These are phyloP conservation scores for Hibiscus trionum DNA, from an alignment of 345 rosid genomes.

Conservation along the genomic window DNA sequence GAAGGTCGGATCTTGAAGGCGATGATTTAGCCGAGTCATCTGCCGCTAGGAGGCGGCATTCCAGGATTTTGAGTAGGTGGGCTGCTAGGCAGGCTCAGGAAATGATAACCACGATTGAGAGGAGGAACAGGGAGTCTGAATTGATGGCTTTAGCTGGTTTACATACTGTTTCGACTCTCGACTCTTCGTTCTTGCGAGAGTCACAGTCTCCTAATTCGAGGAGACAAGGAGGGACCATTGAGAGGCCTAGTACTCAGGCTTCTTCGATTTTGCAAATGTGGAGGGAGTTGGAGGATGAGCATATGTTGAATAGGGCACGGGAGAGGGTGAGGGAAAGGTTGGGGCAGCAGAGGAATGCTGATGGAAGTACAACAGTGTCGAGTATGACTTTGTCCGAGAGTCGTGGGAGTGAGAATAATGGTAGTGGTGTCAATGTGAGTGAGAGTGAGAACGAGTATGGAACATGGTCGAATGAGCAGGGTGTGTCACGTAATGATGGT, in stretches of 20 bases:
- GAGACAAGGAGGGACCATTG: constrained; percentile 60
- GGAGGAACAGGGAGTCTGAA: constrained; percentile 93
- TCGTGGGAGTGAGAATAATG: constrained; percentile 60
- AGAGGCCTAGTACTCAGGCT: constrained; percentile 83
- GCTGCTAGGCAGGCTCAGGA: constrained; percentile 99
- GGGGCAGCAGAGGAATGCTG: constrained; percentile 64
- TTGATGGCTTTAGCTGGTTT: constrained; percentile 92
- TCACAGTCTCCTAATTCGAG: constrained; percentile 66
- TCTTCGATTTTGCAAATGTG: constrained; percentile 93
- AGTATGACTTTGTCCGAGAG: constrained; percentile 44
- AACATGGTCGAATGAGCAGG: constrained; percentile 62
- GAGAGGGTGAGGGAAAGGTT: constrained; percentile 76
- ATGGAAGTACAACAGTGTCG: constrained; percentile 38
- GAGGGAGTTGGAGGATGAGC: constrained; percentile 99
- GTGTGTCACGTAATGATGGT: constrained; percentile 39
- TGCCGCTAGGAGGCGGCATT: constrained; percentile 80
- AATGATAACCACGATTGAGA: constrained; percentile 97
- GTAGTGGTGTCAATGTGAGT: constrained; percentile 52
- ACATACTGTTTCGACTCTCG: constrained; percentile 93
- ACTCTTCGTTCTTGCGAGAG: constrained; percentile 88
- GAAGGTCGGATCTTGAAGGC: constrained; percentile 84
- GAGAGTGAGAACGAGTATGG: constrained; percentile 90
- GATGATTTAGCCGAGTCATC: constrained; percentile 94
- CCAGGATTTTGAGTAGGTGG: constrained; percentile 80
- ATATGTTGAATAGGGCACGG: constrained; percentile 72